Evolutionary conservation across 345 rosid genomes (phyloP).

Genomic region (Syzygium jambos): DNA sequence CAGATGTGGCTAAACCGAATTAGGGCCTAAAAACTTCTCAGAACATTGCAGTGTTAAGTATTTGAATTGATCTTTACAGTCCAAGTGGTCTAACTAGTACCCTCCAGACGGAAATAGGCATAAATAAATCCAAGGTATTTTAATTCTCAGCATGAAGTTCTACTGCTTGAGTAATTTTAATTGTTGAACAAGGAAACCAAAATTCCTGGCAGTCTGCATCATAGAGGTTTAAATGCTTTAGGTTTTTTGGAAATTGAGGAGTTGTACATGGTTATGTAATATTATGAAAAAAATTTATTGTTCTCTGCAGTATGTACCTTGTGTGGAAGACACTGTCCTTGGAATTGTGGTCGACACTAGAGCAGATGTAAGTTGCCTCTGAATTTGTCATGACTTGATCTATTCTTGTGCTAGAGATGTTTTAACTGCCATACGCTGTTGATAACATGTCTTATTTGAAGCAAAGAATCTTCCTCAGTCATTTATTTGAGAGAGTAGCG

Average conservation of each 20-base stretch:
- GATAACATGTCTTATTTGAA: background rate
- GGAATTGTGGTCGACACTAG: slow-evolving; percentile 75
- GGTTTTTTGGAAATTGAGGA: background rate
- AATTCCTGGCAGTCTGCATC: background rate
- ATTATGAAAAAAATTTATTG: slow-evolving; percentile 2
- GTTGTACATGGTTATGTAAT: background rate
- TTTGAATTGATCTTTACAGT: background rate
- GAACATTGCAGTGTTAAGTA: background rate
- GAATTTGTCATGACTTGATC: background rate
- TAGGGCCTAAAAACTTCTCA: background rate
- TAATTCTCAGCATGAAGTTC: background rate
- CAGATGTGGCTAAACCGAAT: background rate
- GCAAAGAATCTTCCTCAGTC: background rate
- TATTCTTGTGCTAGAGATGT: background rate
- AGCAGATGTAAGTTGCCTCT: slow-evolving; percentile 57
- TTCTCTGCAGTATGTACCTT: slow-evolving; percentile 59
- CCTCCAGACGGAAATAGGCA: background rate
- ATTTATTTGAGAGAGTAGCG: background rate
- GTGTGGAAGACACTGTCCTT: slow-evolving; percentile 61
- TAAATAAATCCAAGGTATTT: background rate
- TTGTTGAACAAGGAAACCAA: background rate
- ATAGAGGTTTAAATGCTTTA: background rate
- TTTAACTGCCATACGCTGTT: background rate
- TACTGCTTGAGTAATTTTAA: background rate
- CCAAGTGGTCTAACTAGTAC: background rate